Conservation (phyloP, 2,329 filamentous ascomycete species). For the Atkinsonella texensis region DNA sequence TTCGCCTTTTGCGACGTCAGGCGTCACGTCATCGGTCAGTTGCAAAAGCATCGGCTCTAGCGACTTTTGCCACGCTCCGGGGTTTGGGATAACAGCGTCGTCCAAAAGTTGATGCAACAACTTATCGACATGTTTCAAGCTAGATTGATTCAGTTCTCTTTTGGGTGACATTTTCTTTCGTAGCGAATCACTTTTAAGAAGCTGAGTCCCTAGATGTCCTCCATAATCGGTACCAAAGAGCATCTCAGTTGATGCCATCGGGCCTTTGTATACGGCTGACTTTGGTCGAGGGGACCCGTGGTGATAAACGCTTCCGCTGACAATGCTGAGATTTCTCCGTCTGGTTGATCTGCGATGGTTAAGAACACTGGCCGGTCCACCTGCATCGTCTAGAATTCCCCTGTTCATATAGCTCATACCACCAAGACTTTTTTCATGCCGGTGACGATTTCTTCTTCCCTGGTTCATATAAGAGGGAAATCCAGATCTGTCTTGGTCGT, state of each 20-base stretch:
- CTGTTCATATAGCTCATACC: constrained; percentile 58
- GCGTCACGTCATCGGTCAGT: constrained; percentile 88
- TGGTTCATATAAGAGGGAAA: constrained; percentile 62
- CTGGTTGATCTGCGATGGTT: constrained; percentile 50
- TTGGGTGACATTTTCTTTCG: constrained; percentile 60
- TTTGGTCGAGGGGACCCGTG: constrained; percentile 60
- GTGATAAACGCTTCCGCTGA: constrained; percentile 57
- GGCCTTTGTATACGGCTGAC: constrained; percentile 43
- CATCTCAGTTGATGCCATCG: constrained; percentile 39
- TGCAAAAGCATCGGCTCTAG: constrained; percentile 80
- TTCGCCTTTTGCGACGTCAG: constrained; percentile 80
- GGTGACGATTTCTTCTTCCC: constrained; percentile 61
- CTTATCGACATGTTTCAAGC: constrained; percentile 76
- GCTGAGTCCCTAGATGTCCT: constrained; percentile 29
- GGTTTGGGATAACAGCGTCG: constrained; percentile 62
- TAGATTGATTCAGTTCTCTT: constrained; percentile 78
- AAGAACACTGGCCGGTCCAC: constrained; percentile 42
- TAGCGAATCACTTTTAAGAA: constrained; percentile 75
- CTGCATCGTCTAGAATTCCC: constrained; percentile 51
- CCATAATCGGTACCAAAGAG: constrained; percentile 35
- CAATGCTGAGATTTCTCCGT: constrained; percentile 72
- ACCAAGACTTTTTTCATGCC: constrained; percentile 62
- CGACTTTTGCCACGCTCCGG: constrained; percentile 75
- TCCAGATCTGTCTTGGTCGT: constrained; percentile 62
- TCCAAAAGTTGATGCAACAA: constrained; percentile 73